A percentile compares a stretch with the other conserved stretches of the same genome.
Conservation (phyloP, 768 basidiomycete genomes). For the Boletus rubroflammeus region DNA sequence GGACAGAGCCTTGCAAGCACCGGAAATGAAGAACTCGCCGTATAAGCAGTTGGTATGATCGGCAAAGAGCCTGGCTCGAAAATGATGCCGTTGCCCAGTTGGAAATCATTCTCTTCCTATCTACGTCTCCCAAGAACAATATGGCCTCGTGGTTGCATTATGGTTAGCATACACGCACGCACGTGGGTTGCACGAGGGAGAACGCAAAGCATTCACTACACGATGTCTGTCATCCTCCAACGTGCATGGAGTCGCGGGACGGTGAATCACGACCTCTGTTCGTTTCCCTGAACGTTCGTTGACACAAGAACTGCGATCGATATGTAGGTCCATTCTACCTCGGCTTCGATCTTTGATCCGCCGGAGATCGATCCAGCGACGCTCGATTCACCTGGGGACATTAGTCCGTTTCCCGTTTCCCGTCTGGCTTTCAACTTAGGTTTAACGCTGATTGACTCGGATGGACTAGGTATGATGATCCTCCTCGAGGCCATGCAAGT, state of each 20-base stretch:
- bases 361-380: constrained; percentile 14
- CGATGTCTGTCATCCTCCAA: constrained; percentile 6
- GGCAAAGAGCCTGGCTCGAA: constrained; percentile 5
- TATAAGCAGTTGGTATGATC: constrained; percentile 9
- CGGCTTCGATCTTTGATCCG: constrained; percentile 13
- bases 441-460: not conserved
- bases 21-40: constrained; percentile 11
- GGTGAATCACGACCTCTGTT: not conserved
- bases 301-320: not conserved
- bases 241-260: constrained; percentile 19
- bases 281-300: not conserved
- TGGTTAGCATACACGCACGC: constrained; percentile 7
- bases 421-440: no score
- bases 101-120: constrained; percentile 16
- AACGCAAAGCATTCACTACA: constrained; percentile 14
- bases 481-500: constrained; percentile 13
- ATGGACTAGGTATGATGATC: constrained; percentile 12
- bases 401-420: not conserved
- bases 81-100: constrained; percentile 13
- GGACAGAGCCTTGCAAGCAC: constrained; percentile 5
- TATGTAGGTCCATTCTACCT: constrained; percentile 12
- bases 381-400: constrained; percentile 11
- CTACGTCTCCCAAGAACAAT: constrained; percentile 1
- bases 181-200: constrained; percentile 6
- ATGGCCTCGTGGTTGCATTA: not conserved